Evolutionary conservation across 2,329 filamentous ascomycete species (phyloP).

Genomic region (Aspergillus unguis): DNA sequence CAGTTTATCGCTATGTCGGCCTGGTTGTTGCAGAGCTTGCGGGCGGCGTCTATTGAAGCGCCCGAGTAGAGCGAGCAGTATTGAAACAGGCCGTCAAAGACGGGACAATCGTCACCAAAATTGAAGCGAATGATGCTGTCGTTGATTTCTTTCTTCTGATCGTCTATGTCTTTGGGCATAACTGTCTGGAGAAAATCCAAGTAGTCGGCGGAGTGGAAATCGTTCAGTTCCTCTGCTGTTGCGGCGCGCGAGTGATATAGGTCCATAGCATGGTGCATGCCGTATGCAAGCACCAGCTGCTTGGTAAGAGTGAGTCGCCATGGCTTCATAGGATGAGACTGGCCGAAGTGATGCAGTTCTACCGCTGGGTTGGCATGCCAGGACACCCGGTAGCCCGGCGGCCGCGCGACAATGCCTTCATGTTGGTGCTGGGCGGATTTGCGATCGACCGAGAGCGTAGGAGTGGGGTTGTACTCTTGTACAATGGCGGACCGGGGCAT

Average conservation of each 20-base stretch:
- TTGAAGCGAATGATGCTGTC: slow-evolving; percentile 67
- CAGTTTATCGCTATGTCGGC: slow-evolving; percentile 97
- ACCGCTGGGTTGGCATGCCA: slow-evolving; percentile 95
- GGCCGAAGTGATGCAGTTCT: slow-evolving; percentile 94
- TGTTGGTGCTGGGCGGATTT: slow-evolving; percentile 54
- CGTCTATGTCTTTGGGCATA: slow-evolving; percentile 66
- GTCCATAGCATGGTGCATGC: slow-evolving; percentile 96
- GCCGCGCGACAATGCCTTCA: slow-evolving; percentile 67
- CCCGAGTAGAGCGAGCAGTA: slow-evolving; percentile 94
- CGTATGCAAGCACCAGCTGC: slow-evolving; percentile 88
- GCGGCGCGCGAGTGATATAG: slow-evolving; percentile 81
- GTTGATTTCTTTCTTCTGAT: slow-evolving; percentile 52
- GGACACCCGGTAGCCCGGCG: slow-evolving; percentile 85
- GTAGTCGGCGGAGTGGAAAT: slow-evolving; percentile 86
- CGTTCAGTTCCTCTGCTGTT: slow-evolving; percentile 79
- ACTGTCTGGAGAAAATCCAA: slow-evolving; percentile 80
- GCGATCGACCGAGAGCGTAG: slow-evolving; percentile 48
- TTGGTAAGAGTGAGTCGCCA: slow-evolving; percentile 96
- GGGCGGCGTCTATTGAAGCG: slow-evolving; percentile 83
- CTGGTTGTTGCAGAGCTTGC: slow-evolving; percentile 79
- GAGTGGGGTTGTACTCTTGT: slow-evolving; percentile 47
- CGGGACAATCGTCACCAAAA: slow-evolving; percentile 88
- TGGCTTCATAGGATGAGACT: slow-evolving; percentile 97
- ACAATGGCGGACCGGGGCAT: slow-evolving; percentile 47
- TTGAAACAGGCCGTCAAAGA: slow-evolving; percentile 93